Evolutionary conservation across 345 rosid genomes (phyloP), one percentile per base, ranked within the genome.

Genomic region (Populus ilicifolia): DNA sequence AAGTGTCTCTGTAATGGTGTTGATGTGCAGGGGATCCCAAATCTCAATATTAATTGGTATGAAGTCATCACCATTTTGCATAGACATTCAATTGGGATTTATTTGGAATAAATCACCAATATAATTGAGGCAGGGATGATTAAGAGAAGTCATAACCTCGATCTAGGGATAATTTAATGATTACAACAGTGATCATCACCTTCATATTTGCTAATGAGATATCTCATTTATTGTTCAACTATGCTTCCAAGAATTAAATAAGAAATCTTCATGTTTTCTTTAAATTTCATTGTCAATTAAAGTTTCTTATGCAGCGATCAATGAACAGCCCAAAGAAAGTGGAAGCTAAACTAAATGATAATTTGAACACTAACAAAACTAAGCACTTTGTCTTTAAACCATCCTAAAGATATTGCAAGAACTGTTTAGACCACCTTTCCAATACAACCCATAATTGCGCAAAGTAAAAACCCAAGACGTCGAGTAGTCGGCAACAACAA

Each of bases 401-500:
- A 63, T 71, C 18, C 69, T 39, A 44, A 71, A 48, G 65, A 63
- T 13, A 78, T 33, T 50, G 62, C 54, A 4, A 35, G 50, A 29
- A 18, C 30, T 43, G 44, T 61, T 13, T 43, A 43, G 29, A 44
- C 41, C 54, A 64, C 21, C 36, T 33, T 46, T 65, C 73, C 35
- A 23, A 39, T 30, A 16, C 25, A 70, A 70, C 20, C 41, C 56
- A 63, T 46, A 35, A 72, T 12, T 20, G 17, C 17, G 13, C 77
- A 78, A 36, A 36, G 33, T 35, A 43, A 50, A 63, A 8, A 48
- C 48, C 41, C 20, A 48, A 50, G 43, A 36, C 18, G 41, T 23
- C 50, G 8, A 36, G 80, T 43, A 20, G 23, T 46, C 68, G n/a
- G 61, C 17, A 41, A 48, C 66, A 74, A 78, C 67, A 69, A 61